Evolutionary conservation across 371 early-diverging fungal species (phyloP).

Genomic region (Haplosporangium sp.): DNA sequence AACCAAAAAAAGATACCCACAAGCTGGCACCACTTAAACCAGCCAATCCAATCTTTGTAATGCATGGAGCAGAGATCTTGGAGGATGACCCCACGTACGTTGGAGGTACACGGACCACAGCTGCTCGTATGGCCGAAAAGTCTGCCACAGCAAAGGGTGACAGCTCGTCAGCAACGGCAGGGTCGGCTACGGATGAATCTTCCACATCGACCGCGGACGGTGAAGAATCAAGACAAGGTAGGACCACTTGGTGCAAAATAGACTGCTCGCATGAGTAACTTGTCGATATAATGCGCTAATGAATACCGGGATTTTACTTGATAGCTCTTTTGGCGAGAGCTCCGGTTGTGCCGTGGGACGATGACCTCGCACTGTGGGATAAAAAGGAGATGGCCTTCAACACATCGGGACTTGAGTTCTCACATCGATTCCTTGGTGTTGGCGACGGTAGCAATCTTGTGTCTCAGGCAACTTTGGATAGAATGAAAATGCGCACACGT

Average conservation of each 20-base stretch:
- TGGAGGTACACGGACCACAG: constrained; percentile 25
- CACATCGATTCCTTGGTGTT: constrained; percentile 74
- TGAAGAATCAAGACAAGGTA: constrained; percentile 38
- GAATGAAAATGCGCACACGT: constrained; percentile 63
- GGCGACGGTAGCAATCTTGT: constrained; percentile 72
- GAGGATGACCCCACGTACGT: constrained; percentile 43
- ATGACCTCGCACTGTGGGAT: constrained; percentile 80
- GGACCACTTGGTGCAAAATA: too few relatives aligned
- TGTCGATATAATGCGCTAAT: not conserved
- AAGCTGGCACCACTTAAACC: not conserved
- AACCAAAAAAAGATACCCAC: not conserved
- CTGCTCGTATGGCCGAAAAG: not conserved
- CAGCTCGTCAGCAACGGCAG: not conserved
- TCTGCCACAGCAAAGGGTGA: not conserved
- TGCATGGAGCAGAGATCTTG: constrained; percentile 47
- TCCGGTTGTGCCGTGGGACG: constrained; percentile 76
- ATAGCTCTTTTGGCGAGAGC: constrained; percentile 57
- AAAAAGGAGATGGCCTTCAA: constrained; percentile 69
- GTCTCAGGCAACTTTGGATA: constrained; percentile 62
- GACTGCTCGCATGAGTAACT: too few relatives aligned
- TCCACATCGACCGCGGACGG: constrained; percentile 9
- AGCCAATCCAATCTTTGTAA: constrained; percentile 38
- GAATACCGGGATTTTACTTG: not conserved
- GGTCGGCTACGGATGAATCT: not conserved
- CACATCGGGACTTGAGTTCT: constrained; percentile 70